A percentile compares a stretch with the other conserved stretches of the same genome.
Conservation (phyloP, 2,329 filamentous ascomycete genomes). For the Bipolaris sorokiniana region DNA sequence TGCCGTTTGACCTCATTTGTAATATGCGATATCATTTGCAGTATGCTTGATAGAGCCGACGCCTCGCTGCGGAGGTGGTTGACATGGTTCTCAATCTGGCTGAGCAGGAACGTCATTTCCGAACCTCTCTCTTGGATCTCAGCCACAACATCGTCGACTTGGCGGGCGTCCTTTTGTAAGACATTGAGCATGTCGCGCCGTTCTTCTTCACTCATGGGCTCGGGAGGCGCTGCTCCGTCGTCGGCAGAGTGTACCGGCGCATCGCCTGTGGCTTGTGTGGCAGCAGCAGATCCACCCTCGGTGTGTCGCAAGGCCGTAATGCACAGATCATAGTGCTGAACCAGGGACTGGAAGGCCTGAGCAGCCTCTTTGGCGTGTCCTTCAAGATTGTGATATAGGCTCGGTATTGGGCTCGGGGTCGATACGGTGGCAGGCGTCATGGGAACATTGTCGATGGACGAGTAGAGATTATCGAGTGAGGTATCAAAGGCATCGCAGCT, state of each 20-base stretch:
- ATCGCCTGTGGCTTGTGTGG: constrained; percentile 51
- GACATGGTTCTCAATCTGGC: constrained; percentile 68
- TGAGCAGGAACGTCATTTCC: constrained; percentile 76
- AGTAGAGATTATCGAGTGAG: constrained; percentile 61
- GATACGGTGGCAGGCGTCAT: constrained; percentile 37
- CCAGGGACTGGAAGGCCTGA: constrained; percentile 76
- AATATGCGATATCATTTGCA: constrained; percentile 70
- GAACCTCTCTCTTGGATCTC: constrained; percentile 76
- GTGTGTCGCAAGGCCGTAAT: constrained; percentile 90
- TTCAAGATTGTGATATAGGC: constrained; percentile 64
- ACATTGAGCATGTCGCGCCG: constrained; percentile 83
- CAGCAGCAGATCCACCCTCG: constrained; percentile 64
- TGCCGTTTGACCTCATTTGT: constrained; percentile 69
- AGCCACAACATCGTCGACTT: constrained; percentile 67
- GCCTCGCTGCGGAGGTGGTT: constrained; percentile 63
- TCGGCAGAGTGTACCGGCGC: constrained; percentile 35
- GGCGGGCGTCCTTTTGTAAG: constrained; percentile 70
- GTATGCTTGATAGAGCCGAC: constrained; percentile 65
- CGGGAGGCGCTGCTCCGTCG: constrained; percentile 57
- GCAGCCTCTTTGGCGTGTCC: constrained; percentile 83
- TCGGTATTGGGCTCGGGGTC: constrained; percentile 51
- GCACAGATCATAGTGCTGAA: constrained; percentile 90
- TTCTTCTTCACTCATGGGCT: constrained; percentile 77
- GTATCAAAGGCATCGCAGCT: constrained; percentile 72
- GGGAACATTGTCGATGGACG: constrained; percentile 44